Base-by-base conservation (phyloP, 768 basidiomycete species). In the Lentinula raphanica region DNA sequence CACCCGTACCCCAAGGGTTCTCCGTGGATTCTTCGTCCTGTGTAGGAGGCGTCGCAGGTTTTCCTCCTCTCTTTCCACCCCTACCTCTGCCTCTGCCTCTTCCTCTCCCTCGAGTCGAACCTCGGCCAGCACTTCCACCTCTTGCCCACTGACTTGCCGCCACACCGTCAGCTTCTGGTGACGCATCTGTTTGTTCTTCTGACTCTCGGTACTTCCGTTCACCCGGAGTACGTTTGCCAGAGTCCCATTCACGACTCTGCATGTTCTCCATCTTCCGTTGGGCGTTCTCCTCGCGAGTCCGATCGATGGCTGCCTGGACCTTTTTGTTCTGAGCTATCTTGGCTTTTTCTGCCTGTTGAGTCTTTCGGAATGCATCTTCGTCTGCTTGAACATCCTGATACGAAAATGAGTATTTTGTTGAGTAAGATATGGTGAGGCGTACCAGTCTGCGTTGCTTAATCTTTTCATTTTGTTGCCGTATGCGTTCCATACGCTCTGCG, bases 201-300 rank as follows among this genome's bases (percentile, higher is more conserved):
- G 58, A 27, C 5, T 59, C 25, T 44, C 62, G 60, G 23, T 64
- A 59, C 60, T 71, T 73, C 72, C 70, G 69, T 27, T 70, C 72
- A 28, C 57, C 62, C 13, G 58, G n/a, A 8, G 66, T 58, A 7
- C 76, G 69, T 64, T 93, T 93, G 19, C 83, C 88, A 28, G 88
- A 86, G 68, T 93, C 91, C 91, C 91, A 93, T 74, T 93, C 91
- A 15, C 91, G 81, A 62, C 73, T 84, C 65, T 83, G 83, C 23
- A 84, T 79, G 74, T 87, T 90, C n/a, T 88, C 88, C 80, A 92
- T 76, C 74, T 93, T 93, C 35, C 87, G 77, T 63, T 82, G 83
- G 54, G 90, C 89, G 62, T 88, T 90, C 73, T 88, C 83, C 65
- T 90, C 88, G 28, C 90, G 84, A 32, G 87, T 80, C 28, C 79